phyloP scores from a whole-genome alignment of 148 eudicot genomes.

The Camellia sinensis region DNA sequence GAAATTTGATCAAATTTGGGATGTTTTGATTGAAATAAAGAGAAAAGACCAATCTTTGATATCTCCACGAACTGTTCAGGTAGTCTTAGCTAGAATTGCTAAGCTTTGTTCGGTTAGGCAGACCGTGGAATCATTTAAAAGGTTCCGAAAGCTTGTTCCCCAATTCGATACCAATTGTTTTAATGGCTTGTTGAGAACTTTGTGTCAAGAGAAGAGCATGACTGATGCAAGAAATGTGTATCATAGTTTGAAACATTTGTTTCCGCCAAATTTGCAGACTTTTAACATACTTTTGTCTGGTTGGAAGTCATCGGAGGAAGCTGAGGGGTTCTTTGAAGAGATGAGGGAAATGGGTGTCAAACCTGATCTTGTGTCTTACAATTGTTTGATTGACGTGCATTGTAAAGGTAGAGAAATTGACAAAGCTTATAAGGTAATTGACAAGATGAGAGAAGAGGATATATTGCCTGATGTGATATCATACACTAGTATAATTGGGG shows the following conservation, averaged over 20 bases:
- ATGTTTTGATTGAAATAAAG: slow-evolving; percentile 51
- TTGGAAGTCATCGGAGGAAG: slow-evolving; percentile 80
- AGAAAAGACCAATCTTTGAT: slow-evolving; percentile 58
- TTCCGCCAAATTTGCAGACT: slow-evolving; percentile 64
- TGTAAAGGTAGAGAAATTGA: slow-evolving; percentile 65
- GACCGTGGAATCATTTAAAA: slow-evolving; percentile 69
- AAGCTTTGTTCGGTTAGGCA: slow-evolving; percentile 76
- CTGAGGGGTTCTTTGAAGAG: slow-evolving; percentile 67
- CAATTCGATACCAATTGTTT: slow-evolving; percentile 52
- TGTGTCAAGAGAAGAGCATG: slow-evolving; percentile 89
- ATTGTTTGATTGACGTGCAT: slow-evolving; percentile 81
- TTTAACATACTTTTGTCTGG: slow-evolving; percentile 79
- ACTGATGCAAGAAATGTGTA: slow-evolving; percentile 78
- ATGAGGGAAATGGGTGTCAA: slow-evolving; percentile 73
- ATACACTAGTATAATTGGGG: slow-evolving; percentile 81
- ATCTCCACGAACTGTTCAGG: slow-evolving; percentile 57
- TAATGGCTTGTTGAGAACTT: slow-evolving; percentile 67
- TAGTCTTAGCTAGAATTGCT: slow-evolving; percentile 68
- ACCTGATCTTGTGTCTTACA: slow-evolving; percentile 79
- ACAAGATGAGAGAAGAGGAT: slow-evolving; percentile 57
- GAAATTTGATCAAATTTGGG: slow-evolving; percentile 61
- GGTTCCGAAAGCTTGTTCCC: slow-evolving; percentile 48
- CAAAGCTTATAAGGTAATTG: slow-evolving; percentile 56
- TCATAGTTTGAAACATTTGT: slow-evolving; percentile 56
- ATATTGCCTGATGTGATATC: slow-evolving; percentile 72